Evolutionary conservation across 2,329 filamentous ascomycete species (phyloP), one percentile per base, ranked within the genome.

Genomic region (Zymoseptoria tritici): DNA sequence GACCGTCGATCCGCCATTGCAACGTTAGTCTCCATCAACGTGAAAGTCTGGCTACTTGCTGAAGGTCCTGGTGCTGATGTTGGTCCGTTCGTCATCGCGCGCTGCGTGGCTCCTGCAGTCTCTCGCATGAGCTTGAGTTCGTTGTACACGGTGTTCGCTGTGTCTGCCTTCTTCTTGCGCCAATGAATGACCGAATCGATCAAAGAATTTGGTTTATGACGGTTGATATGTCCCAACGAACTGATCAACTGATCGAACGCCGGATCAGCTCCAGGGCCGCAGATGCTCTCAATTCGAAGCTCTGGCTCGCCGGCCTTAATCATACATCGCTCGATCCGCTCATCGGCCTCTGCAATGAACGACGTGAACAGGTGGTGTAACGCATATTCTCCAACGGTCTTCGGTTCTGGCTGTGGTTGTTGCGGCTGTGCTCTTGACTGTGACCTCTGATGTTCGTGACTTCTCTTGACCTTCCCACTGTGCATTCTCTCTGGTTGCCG

Each of bases 101-200:
- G 64, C 49, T 69, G 69, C 8, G 67, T 71, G 20, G 62, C 50
- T 9, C 59, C 62, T 16, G 49, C 51, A 9, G 64, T 52, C 19
- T 72, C 69, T 19, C 66, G 65, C 46, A 69, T 52, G 13, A 62
- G 58, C 57, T 68, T 64, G 26, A 72, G 58, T 60, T 74, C 71
- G 24, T 62, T 67, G 56, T 67, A 70, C 22, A 73, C 68, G 22
- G 62, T 70, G 52, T 74, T 74, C 26, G 92, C 91, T 21, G 88
- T 86, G 74, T 97, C 93, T 65, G 91, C 96, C 78, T 97, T 97
- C 65, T 85, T 90, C 75, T 97, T 97, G 58, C 94, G 86, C 94
- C 94, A 99, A 31, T 96, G 83, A 90, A 99, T 99, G 74, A 99
- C 91, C 20, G 90, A 92, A 74, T 99, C 94, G 69, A 99, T 97